These are phyloP conservation scores for Lactarius akahatsu DNA, from an alignment of 768 basidiomycete species.

Conservation along the genomic window DNA sequence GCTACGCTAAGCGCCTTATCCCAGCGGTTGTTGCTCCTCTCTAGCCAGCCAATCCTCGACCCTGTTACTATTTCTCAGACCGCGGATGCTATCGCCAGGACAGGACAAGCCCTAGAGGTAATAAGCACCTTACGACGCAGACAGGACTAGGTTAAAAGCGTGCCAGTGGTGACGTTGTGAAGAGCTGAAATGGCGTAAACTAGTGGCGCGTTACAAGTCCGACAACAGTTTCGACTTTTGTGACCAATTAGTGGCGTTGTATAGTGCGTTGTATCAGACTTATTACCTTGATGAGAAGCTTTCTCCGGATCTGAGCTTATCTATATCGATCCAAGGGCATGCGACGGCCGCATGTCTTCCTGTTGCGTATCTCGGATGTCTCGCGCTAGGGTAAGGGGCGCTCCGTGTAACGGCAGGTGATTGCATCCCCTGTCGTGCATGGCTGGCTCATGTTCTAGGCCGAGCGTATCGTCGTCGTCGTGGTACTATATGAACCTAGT, in stretches of 20 bases:
- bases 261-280: constrained; percentile 23
- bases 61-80: constrained; percentile 24
- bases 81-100: constrained; percentile 28
- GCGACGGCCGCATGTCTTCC: constrained; percentile 22
- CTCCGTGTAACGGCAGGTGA: constrained; percentile 26
- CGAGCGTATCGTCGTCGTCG: constrained; percentile 12
- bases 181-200: constrained; percentile 16
- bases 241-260: constrained; percentile 9
- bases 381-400: constrained; percentile 22
- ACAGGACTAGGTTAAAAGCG: constrained; percentile 15
- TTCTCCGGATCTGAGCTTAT: constrained; percentile 19
- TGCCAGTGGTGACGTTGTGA: constrained; percentile 19
- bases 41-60: constrained; percentile 21
- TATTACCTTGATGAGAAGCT: constrained; percentile 20
- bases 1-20: constrained; percentile 22
- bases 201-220: constrained; percentile 8
- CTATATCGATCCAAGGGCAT: constrained; percentile 23
- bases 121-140: constrained; percentile 23
- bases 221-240: constrained; percentile 9
- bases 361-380: constrained; percentile 14
- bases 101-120: constrained; percentile 24
- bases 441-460: constrained; percentile 23
- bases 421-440: constrained; percentile 22
- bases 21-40: constrained; percentile 21
- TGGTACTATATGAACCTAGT: constrained; percentile 21